Base-by-base conservation (phyloP, 2,329 filamentous ascomycete genomes). In the Curvularia sp. region DNA sequence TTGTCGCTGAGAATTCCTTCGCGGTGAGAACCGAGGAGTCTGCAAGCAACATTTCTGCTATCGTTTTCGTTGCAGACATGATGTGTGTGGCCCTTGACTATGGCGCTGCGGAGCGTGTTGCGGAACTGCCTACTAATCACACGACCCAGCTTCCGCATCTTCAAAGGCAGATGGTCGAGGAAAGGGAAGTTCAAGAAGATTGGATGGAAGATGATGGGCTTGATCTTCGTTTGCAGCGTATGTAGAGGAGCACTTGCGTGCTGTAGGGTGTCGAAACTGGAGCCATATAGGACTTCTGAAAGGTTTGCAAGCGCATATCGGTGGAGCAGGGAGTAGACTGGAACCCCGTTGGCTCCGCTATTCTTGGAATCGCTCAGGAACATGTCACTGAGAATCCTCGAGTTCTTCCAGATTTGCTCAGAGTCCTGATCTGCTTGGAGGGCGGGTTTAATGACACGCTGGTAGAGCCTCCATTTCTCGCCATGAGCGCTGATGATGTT, bases 291-390 rank as follows among this genome's bases (percentile, higher is more conserved):
- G 22, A 68, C 66, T 49, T 77, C 71, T 6, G 71, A 71, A 46
- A 75, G 68, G 56, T 78, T 78, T 31, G 76, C 75, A 42, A 78
- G 70, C 1, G 75, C 74, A 48, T 76, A 76, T 18, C 76, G 66
- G 57, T 79, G 77, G 15, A 79, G 64, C 5, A 73, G 62, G 1
- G 68, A 68, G 55, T 76, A 72, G 44, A 79, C 65, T 3, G 66
- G 54, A 15, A 77, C 65, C 8, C 65, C 67, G 4, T 56, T 53
- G 35, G 62, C 62, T 13, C 58, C 56, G 43, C 53, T 52, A 38
- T 65, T 66, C 30, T 69, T 63, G 35, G 73, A 69, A 5, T 67
- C 61, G 39, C 70, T 64, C 15, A 71, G n/a, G n/a, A 78, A 66
- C 54, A 78, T 69, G 13, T 60, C 41, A 24, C 38, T 67, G 28